Conservation (phyloP, 257 asterid genomes). For the Przewalskia tangutica region DNA sequence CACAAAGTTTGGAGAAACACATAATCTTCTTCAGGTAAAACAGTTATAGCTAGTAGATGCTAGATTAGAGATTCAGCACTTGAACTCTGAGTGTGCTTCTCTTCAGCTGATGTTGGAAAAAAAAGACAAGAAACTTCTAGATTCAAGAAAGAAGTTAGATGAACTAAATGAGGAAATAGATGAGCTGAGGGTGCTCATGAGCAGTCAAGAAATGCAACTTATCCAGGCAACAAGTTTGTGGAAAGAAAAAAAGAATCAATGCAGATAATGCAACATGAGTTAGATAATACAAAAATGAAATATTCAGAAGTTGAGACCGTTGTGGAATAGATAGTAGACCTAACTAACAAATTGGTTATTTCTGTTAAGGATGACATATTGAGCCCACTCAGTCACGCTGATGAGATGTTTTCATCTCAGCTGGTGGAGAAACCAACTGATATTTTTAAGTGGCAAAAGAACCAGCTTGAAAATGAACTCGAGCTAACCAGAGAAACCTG, state of each 20-base stretch:
- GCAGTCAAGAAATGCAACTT: slow-evolving; percentile 50
- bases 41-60: slow-evolving; percentile 76
- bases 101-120: slow-evolving; percentile 44
- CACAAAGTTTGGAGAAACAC: slow-evolving; percentile 38
- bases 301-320: slow-evolving; percentile 61
- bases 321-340: slow-evolving; percentile 51
- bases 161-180: slow-evolving; percentile 44
- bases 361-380: slow-evolving; percentile 27
- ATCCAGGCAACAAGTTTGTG: slow-evolving; percentile 32
- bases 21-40: slow-evolving; percentile 43
- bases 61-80: slow-evolving; percentile 50
- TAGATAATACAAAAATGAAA: slow-evolving; percentile 30
- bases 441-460: slow-evolving; percentile 31
- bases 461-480: slow-evolving; percentile 58
- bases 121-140: slow-evolving; percentile 46
- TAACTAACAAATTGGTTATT: slow-evolving; percentile 45
- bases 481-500: slow-evolving; percentile 44
- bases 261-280: slow-evolving; percentile 41
- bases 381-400: slow-evolving; percentile 14
- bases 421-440: slow-evolving; percentile 15
- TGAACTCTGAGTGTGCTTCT: slow-evolving; percentile 53
- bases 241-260: slow-evolving; percentile 52
- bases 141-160: slow-evolving; percentile 37
- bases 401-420: slow-evolving; percentile 8
- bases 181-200: slow-evolving; percentile 36